A percentile compares a stretch with the other conserved stretches of the same genome.
These are phyloP conservation scores for Gnaphalium uliginosum DNA, from an alignment of 129 eudicot species.

Conservation along the genomic window DNA sequence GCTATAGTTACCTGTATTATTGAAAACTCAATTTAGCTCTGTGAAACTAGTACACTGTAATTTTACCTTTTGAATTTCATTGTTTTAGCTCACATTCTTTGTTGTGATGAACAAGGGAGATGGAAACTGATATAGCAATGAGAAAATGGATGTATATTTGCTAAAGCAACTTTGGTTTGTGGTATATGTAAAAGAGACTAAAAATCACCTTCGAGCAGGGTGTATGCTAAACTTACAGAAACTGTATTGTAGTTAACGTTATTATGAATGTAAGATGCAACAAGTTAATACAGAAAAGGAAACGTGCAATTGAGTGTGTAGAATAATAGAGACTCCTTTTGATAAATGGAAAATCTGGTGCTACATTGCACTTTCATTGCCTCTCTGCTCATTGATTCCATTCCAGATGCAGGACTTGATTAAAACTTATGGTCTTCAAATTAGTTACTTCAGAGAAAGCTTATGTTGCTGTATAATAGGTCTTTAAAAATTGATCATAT, in stretches of 20 bases:
- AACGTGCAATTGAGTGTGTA: slow-evolving; percentile 20
- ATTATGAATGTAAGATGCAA: slow-evolving; percentile 7
- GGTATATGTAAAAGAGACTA: too few species aligned
- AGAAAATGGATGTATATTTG: too few species aligned
- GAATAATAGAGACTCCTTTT: neutral
- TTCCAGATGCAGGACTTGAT: slow-evolving; percentile 8
- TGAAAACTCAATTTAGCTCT: neutral
- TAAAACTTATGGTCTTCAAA: neutral
- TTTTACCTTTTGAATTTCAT: neutral
- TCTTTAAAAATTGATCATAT: slow-evolving; percentile 21
- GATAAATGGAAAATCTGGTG: neutral
- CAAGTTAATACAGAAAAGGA: neutral
- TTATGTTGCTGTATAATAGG: neutral
- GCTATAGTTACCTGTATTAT: slow-evolving; percentile 7
- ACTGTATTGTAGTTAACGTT: neutral
- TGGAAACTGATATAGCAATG: neutral
- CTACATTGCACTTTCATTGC: neutral
- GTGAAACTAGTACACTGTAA: too few species aligned
- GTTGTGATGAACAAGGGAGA: slow-evolving; percentile 20
- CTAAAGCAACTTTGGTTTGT: too few species aligned
- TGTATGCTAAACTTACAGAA: neutral
- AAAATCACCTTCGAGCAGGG: too few species aligned
- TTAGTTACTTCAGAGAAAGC: slow-evolving; percentile 11
- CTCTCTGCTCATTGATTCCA: neutral
- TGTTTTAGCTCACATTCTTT: slow-evolving; percentile 18